phyloP scores from a whole-genome alignment of 331 rosid genomes.

The Pyrus hybrid region DNA sequence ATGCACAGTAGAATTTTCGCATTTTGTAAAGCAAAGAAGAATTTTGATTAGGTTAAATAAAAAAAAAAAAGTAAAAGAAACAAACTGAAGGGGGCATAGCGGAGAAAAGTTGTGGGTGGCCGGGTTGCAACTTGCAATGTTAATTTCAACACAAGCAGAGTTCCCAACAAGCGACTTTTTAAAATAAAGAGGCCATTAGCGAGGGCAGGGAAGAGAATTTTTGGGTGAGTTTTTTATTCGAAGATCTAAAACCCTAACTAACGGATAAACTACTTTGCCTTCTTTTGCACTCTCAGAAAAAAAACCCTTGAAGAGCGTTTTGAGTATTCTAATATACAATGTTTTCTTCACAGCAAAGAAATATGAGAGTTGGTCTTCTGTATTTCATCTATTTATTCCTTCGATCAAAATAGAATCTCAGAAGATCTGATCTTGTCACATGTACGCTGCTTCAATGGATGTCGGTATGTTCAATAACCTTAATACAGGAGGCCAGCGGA shows the following conservation, averaged over 20 bases:
- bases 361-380: neutral
- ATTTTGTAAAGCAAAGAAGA: no score
- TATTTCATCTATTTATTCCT: neutral
- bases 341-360: neutral
- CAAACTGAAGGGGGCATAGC: no score
- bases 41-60: no score
- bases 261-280: slow-evolving; percentile 12
- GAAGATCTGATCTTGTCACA: slow-evolving; percentile 15
- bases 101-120: neutral
- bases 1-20: no score
- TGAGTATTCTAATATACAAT: neutral
- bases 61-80: no score
- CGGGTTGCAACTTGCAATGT: neutral
- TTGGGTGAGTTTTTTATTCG: neutral
- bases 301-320: neutral
- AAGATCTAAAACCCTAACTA: slow-evolving; percentile 16
- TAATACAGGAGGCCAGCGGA: neutral
- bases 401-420: slow-evolving; percentile 1
- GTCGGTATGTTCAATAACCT: neutral
- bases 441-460: slow-evolving; percentile 2
- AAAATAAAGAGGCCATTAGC: no score
- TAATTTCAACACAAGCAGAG: neutral
- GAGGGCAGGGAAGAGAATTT: neutral
- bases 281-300: neutral
- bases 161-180: neutral